These are phyloP conservation scores for Bacidia gigantensis DNA, from an alignment of 495 filamentous ascomycete species.

Conservation along the genomic window DNA sequence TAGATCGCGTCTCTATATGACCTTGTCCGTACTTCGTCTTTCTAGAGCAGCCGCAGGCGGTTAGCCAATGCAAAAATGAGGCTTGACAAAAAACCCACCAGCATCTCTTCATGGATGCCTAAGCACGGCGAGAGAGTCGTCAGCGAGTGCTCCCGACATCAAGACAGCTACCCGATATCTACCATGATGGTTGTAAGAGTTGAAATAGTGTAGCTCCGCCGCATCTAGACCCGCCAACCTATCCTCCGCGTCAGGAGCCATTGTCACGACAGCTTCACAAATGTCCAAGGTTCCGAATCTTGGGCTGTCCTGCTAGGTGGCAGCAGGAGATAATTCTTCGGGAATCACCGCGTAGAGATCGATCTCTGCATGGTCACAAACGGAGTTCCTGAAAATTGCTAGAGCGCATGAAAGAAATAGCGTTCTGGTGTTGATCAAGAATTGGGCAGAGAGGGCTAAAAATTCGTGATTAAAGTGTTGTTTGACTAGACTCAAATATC, in stretches of 20 bases:
- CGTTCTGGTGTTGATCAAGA: no score
- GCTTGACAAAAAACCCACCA: constrained; percentile 46
- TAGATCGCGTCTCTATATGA: constrained; percentile 96
- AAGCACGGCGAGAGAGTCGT: constrained; percentile 13
- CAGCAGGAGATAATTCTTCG: no score
- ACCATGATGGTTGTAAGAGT: constrained; percentile 97
- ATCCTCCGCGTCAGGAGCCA: constrained; percentile 19
- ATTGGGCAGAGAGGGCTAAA: no score
- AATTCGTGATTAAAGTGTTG: no score
- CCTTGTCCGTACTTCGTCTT: constrained; percentile 92
- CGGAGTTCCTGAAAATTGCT: no score
- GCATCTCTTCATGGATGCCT: constrained; percentile 98
- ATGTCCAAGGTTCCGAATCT: neutral
- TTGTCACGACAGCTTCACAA: neutral
- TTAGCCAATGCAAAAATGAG: neutral
- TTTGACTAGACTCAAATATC: no score
- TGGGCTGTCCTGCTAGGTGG: no score
- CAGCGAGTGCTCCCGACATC: constrained; percentile 13
- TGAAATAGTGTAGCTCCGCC: constrained; percentile 94
- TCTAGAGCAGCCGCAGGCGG: constrained; percentile 35
- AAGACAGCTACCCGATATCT: constrained; percentile 23
- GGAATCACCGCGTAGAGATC: no score
- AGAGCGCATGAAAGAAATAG: no score
- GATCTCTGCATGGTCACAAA: no score
- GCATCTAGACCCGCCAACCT: constrained; percentile 55